A percentile compares a stretch with the other conserved stretches of the same genome.
Evolutionary conservation across 164 flowering plant species (phyloP).

Genomic region (Vitis riparia): DNA sequence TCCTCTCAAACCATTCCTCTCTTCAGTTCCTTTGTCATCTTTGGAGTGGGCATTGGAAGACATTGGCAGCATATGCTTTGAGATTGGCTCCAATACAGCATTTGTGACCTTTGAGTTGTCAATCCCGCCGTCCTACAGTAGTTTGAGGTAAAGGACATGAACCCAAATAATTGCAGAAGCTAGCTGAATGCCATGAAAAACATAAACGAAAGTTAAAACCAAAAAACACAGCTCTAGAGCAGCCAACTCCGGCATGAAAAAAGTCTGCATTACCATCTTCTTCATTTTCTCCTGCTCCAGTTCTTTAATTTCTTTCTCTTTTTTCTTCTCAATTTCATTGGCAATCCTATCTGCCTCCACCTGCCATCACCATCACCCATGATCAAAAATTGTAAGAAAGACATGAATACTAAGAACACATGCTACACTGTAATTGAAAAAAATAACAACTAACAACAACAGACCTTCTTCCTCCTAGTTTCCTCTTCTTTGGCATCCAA

Average conservation of each 20-base stretch:
- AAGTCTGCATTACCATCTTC: slow-evolving; percentile 63
- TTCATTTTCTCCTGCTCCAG: slow-evolving; percentile 38
- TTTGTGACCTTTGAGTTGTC: slow-evolving; percentile 28
- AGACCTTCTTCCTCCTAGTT: slow-evolving; percentile 73
- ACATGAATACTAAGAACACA: neutral
- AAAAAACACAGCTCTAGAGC: slow-evolving; percentile 27
- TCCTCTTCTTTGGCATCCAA: slow-evolving; percentile 96
- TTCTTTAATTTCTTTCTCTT: slow-evolving; percentile 55
- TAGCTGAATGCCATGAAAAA: slow-evolving; percentile 86
- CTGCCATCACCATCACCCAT: slow-evolving; percentile 33
- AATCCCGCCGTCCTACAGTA: slow-evolving; percentile 86
- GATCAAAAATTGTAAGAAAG: neutral
- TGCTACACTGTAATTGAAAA: neutral
- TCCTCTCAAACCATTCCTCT: slow-evolving; percentile 54
- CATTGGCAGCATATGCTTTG: slow-evolving; percentile 30
- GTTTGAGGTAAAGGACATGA: slow-evolving; percentile 99
- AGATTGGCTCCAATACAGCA: slow-evolving; percentile 33
- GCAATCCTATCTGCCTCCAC: slow-evolving; percentile 71
- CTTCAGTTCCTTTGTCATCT: slow-evolving; percentile 41
- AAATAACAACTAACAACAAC: neutral
- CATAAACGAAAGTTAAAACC: slow-evolving; percentile 59
- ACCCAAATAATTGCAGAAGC: slow-evolving; percentile 99
- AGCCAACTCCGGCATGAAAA: slow-evolving; percentile 45
- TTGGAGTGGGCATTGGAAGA: slow-evolving; percentile 23
- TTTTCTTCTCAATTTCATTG: slow-evolving; percentile 70